A percentile compares a stretch with the other conserved stretches of the same genome.
Evolutionary conservation across 2,329 filamentous ascomycete genomes (phyloP).

Genomic region (Didymellaceae sp.): DNA sequence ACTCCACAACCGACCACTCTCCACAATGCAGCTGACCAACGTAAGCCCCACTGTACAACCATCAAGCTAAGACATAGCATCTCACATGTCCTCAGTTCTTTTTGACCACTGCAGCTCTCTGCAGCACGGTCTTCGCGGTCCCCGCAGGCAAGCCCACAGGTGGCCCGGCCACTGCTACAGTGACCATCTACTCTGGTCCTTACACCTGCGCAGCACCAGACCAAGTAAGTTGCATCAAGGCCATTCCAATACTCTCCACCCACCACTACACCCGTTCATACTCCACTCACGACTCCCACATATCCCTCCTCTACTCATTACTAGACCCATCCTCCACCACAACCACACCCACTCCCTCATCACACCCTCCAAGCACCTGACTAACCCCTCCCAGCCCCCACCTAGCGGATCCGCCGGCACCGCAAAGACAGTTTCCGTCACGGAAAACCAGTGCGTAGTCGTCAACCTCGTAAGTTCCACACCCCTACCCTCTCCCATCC

Average conservation of each 20-base stretch:
- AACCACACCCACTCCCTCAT: too few relatives aligned
- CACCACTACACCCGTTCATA: too few relatives aligned
- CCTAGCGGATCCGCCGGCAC: neutral
- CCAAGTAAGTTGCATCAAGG: too few relatives aligned
- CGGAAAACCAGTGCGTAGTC: neutral
- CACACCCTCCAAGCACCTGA: too few relatives aligned
- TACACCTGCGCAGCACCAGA: neutral
- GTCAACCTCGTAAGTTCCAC: constrained; percentile 1
- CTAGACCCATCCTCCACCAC: neutral
- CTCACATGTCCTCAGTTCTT: neutral
- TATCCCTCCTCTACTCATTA: too few relatives aligned
- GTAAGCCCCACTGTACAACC: neutral
- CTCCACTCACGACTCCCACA: too few relatives aligned
- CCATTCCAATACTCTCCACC: too few relatives aligned
- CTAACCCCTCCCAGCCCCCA: neutral
- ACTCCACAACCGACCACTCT: neutral
- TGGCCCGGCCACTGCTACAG: neutral
- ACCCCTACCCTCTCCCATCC: neutral
- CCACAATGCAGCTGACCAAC: neutral
- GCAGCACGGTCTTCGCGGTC: neutral
- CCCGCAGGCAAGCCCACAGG: neutral
- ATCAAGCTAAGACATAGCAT: neutral
- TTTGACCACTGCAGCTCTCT: neutral
- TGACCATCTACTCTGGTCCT: constrained; percentile 1
- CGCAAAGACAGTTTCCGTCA: neutral